Conservation (phyloP, 192 early-diverging fungal species). For the Backusella morwellensis region DNA sequence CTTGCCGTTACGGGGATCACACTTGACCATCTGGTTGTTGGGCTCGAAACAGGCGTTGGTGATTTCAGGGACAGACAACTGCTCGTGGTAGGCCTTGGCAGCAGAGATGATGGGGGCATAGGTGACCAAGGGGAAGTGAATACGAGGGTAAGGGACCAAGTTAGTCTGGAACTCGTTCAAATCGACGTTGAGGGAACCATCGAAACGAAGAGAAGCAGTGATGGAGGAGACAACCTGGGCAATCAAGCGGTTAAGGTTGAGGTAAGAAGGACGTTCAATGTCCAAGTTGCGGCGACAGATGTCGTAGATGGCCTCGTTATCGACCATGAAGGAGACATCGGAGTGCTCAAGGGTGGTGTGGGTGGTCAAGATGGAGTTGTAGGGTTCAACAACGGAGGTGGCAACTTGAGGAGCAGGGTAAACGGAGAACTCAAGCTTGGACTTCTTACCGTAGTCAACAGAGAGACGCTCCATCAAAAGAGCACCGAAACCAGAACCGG, state of each 20-base stretch:
- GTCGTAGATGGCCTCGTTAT: constrained; percentile 99
- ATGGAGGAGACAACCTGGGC: constrained; percentile 99
- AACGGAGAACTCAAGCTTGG: constrained; percentile 99
- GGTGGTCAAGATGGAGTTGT: constrained; percentile 99
- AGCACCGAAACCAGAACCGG: constrained; percentile 98
- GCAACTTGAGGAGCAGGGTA: constrained; percentile 98
- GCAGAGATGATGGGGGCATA: constrained; percentile 95
- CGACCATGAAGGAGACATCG: constrained; percentile 99
- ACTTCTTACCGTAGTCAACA: constrained; percentile 99
- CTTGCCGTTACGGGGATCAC: constrained; percentile 95
- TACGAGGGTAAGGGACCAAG: constrained; percentile 99
- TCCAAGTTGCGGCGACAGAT: constrained; percentile 98
- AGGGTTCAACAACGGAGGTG: constrained; percentile 96
- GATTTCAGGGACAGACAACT: constrained; percentile 93
- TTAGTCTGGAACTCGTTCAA: constrained; percentile 99
- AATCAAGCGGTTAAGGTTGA: constrained; percentile 96
- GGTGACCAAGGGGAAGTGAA: constrained; percentile 98
- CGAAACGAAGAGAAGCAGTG: constrained; percentile 98
- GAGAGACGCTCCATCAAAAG: constrained; percentile 97
- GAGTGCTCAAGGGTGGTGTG: constrained; percentile 99
- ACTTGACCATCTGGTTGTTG: constrained; percentile 99
- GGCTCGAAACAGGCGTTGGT: constrained; percentile 97
- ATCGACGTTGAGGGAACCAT: constrained; percentile 98
- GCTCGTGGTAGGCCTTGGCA: constrained; percentile 97
- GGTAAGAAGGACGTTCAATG: constrained; percentile 95